Conservation (phyloP, 140 eudicot species). For the Ambrosia hybrid region DNA sequence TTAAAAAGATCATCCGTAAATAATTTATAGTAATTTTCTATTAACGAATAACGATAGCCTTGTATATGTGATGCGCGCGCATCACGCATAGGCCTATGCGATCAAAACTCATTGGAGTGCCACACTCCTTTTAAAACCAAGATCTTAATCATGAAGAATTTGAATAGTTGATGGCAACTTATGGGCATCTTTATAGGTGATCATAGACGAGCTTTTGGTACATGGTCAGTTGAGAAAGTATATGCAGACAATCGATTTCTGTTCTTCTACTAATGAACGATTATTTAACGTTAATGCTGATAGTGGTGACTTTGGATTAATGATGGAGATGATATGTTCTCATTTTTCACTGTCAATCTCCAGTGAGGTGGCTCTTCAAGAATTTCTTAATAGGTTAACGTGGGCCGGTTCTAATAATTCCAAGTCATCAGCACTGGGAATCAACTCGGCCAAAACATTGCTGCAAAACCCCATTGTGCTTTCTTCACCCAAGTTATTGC, state of each 20-base stretch:
- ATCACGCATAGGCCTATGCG: too few relatives aligned
- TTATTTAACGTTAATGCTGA: constrained; percentile 25
- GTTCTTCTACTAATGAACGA: constrained; percentile 32
- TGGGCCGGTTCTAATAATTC: constrained; percentile 25
- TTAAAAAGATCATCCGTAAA: too few relatives aligned
- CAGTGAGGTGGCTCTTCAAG: constrained; percentile 35
- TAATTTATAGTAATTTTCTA: too few relatives aligned
- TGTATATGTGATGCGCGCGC: too few relatives aligned
- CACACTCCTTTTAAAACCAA: too few relatives aligned
- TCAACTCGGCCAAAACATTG: constrained; percentile 49
- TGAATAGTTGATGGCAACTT: too few relatives aligned
- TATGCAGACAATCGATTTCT: constrained; percentile 40
- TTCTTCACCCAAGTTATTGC: constrained; percentile 63
- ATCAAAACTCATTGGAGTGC: too few relatives aligned
- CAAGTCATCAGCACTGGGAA: constrained; percentile 45
- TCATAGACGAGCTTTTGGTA: constrained; percentile 60
- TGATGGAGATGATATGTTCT: constrained; percentile 52
- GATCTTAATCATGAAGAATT: too few relatives aligned
- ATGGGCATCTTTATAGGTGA: too few relatives aligned
- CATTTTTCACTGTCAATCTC: constrained; percentile 55
- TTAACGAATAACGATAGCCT: too few relatives aligned
- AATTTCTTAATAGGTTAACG: constrained; percentile 38
- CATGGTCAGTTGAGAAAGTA: constrained; percentile 45
- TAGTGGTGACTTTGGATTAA: constrained; percentile 42
- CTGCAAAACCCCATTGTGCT: constrained; percentile 50